Base-by-base conservation (phyloP, 345 rosid genomes). In the Odontarrhena argentea region DNA sequence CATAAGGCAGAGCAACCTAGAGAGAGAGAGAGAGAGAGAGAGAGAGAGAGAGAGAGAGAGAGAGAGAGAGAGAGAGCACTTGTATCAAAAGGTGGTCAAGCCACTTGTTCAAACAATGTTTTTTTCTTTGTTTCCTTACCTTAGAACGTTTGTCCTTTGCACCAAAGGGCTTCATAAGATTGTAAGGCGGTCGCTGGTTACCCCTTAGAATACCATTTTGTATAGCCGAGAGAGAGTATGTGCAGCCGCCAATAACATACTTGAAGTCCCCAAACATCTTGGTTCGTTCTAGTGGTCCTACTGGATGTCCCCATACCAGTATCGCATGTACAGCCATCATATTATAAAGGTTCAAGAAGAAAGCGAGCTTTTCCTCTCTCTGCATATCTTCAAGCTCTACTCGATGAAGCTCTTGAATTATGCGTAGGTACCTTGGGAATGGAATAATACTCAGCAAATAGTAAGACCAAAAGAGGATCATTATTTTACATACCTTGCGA, bases 281-380 rank as follows among this genome's bases (percentile, higher is more conserved):
- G 55, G 85, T 81, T 62, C 96, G 68, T 49, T 92, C 96, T 52
- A 87, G 58, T 59, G 89, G 75, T 56, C 98, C 92, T 56, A 52
- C n/a, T 8, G 95, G 96, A 77, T 82, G 80, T 37, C 96, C 92
- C 74, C 75, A 82, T 57, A 82, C 82, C 42, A 89, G 70, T 82
- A 86, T 86, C 43, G 87, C 87, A 77, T 89, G 98, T 65, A 92
- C 81, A 41, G 86, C 85, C 96, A 89, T 87, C 96, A 87, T 84
- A 77, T 89, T 89, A 70, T 87, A 84, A 68, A 92, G 87, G 75
- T 92, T 92, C 69, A 92, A 15, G 41, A 92, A 92, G 79, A 92
- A 92, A 3, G 98, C 81, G 12, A 92, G 85, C 75, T 75, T 87
- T 76, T 85, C 92, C 60, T 92, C 98, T 81, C 91, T 83, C 9